Conservation (phyloP, 768 basidiomycete genomes). For the Hygrophorus russula region DNA sequence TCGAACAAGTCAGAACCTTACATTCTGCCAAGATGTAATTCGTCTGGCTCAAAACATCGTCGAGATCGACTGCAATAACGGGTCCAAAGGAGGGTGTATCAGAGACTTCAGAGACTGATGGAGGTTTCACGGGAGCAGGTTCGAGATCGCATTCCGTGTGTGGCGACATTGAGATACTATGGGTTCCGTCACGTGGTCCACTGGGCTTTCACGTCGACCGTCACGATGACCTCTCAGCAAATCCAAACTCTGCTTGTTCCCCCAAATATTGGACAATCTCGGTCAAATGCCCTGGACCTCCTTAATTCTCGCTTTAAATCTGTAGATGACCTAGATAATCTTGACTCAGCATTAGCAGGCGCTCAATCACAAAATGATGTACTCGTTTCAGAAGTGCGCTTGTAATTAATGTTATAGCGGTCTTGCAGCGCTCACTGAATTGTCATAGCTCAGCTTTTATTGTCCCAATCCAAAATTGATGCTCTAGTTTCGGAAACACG, state of each 20-base stretch:
- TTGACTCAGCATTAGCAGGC: constrained; percentile 32
- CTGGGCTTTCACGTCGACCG: neutral
- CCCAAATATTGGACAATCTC: constrained; percentile 26
- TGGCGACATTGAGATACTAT: constrained; percentile 10
- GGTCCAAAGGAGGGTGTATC: constrained; percentile 19
- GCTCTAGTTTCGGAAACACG: constrained; percentile 38
- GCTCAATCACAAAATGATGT: constrained; percentile 28
- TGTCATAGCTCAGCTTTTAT: constrained; percentile 45
- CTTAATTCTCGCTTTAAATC: constrained; percentile 38
- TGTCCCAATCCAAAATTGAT: constrained; percentile 39
- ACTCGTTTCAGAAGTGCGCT: constrained; percentile 35
- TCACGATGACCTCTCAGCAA: constrained; percentile 27
- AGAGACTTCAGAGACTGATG: constrained; percentile 7
- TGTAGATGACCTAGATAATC: constrained; percentile 37
- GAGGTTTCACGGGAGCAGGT: constrained; percentile 18
- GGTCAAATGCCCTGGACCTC: neutral
- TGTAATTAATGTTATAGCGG: constrained; percentile 6
- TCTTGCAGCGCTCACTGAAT: constrained; percentile 20
- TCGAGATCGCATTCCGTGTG: constrained; percentile 41
- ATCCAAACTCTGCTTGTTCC: constrained; percentile 39
- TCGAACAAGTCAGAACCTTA: constrained; percentile 19
- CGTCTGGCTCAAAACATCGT: constrained; percentile 59
- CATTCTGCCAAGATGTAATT: constrained; percentile 47
- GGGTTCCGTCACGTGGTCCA: neutral
- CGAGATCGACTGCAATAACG: constrained; percentile 53